These are phyloP conservation scores for Linaria vulgaris DNA, from an alignment of 257 asterid genomes.

Conservation along the genomic window DNA sequence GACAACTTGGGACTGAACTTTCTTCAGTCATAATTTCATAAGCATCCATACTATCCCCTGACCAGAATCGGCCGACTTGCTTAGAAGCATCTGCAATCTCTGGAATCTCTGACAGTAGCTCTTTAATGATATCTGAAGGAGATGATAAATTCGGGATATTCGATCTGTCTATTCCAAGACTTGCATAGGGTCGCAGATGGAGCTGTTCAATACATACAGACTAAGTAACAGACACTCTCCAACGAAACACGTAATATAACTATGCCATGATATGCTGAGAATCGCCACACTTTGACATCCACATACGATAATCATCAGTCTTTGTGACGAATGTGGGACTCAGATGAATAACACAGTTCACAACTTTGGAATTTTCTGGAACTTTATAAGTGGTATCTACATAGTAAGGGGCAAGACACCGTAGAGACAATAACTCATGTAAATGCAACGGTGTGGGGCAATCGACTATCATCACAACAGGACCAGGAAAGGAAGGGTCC, in stretches of 20 bases:
- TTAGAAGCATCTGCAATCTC: constrained; percentile 66
- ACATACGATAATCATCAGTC: constrained; percentile 55
- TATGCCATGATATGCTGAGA: constrained; percentile 91
- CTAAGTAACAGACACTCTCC: too few relatives aligned
- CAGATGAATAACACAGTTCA: constrained; percentile 82
- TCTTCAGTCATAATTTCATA: constrained; percentile 43
- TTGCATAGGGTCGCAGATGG: constrained; percentile 74
- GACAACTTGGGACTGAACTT: constrained; percentile 61
- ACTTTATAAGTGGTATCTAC: constrained; percentile 36
- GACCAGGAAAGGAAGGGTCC: constrained; percentile 90
- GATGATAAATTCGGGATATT: constrained; percentile 57
- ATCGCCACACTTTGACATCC: constrained; percentile 84
- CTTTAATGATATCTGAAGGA: constrained; percentile 53
- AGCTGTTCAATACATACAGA: constrained; percentile 42
- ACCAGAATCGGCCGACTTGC: constrained; percentile 53
- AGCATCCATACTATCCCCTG: not conserved
- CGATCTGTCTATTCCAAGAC: constrained; percentile 78
- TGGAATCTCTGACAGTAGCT: constrained; percentile 73
- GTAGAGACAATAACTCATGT: constrained; percentile 41
- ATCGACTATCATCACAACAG: constrained; percentile 77
- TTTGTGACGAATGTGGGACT: constrained; percentile 58
- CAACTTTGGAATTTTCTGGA: constrained; percentile 53
- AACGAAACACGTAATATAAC: too few relatives aligned
- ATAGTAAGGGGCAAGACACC: constrained; percentile 60
- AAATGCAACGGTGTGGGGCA: constrained; percentile 81